These are phyloP conservation scores for Coprinopsis sp. DNA, from an alignment of 768 basidiomycete genomes.

Conservation along the genomic window DNA sequence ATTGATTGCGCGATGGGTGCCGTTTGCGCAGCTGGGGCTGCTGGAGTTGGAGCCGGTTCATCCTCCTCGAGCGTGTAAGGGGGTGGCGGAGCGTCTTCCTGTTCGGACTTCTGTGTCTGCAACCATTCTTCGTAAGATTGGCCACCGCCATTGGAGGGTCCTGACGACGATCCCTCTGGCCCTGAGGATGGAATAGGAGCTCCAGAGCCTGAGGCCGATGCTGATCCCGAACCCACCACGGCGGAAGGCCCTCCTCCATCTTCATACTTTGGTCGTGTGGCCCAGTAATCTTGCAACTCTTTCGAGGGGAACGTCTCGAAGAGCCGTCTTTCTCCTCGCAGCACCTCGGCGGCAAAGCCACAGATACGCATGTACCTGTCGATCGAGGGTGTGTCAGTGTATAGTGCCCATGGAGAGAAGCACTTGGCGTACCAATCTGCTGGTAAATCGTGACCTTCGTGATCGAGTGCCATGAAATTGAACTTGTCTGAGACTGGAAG, in stretches of 20 bases:
- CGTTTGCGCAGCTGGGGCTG: constrained; percentile 5
- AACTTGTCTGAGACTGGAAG: constrained; percentile 59
- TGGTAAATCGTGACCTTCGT: constrained; percentile 72
- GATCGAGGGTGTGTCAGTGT: not conserved
- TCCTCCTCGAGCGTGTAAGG: constrained; percentile 60
- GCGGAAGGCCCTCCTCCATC: constrained; percentile 26
- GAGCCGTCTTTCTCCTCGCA: constrained; percentile 60
- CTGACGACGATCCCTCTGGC: no score
- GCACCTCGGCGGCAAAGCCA: constrained; percentile 64
- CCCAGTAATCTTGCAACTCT: constrained; percentile 74
- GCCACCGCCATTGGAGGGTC: constrained; percentile 15
- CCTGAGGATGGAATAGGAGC: constrained; percentile 11
- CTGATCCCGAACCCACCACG: constrained; percentile 17
- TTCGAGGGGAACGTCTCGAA: constrained; percentile 63
- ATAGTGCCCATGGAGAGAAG: constrained; percentile 7
- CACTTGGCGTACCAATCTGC: constrained; percentile 65
- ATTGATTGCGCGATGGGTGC: constrained; percentile 9
- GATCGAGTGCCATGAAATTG: constrained; percentile 68
- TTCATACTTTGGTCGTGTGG: constrained; percentile 55
- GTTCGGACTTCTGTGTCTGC: constrained; percentile 35
- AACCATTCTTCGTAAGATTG: constrained; percentile 49
- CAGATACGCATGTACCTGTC: constrained; percentile 73
- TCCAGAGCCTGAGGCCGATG: constrained; percentile 6
- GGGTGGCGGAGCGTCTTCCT: constrained; percentile 59
- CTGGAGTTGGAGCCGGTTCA: constrained; percentile 17